phyloP scores from a whole-genome alignment of 225 moss, liverwort and hornwort species.

The Straminergon stramineum region DNA sequence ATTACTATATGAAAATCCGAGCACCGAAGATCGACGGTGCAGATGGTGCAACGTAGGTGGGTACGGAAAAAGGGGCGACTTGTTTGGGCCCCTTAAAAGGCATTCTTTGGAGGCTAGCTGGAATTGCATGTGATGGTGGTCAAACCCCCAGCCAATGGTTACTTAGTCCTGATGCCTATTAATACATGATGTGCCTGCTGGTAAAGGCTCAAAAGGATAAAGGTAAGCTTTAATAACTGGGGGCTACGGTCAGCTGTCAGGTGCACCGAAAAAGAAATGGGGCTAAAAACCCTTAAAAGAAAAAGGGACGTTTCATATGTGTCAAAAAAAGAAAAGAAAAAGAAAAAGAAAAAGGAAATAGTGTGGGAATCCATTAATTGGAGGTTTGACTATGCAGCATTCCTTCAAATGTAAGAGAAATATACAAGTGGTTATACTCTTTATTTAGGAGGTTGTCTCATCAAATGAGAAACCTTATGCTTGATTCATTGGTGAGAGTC shows the following conservation, averaged over 20 bases:
- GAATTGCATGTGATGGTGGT: not conserved
- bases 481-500: no score
- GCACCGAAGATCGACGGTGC: not conserved
- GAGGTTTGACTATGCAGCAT: no score
- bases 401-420: no score
- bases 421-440: no score
- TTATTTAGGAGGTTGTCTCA: no score
- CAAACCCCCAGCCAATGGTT: not conserved
- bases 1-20: not conserved
- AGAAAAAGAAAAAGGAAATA: not conserved
- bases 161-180: no score
- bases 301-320: no score
- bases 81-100: not conserved
- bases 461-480: no score
- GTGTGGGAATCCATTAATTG: no score
- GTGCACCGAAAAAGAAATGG: not conserved
- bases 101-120: not conserved
- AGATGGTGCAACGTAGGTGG: not conserved
- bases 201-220: not conserved
- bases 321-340: no score
- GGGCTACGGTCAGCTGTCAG: not conserved
- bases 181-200: no score
- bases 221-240: not conserved
- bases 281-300: not conserved
- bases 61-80: not conserved